A percentile compares a stretch with the other conserved stretches of the same genome.
Conservation (phyloP, 208 protist genomes). For the Phytomonas sp. region DNA sequence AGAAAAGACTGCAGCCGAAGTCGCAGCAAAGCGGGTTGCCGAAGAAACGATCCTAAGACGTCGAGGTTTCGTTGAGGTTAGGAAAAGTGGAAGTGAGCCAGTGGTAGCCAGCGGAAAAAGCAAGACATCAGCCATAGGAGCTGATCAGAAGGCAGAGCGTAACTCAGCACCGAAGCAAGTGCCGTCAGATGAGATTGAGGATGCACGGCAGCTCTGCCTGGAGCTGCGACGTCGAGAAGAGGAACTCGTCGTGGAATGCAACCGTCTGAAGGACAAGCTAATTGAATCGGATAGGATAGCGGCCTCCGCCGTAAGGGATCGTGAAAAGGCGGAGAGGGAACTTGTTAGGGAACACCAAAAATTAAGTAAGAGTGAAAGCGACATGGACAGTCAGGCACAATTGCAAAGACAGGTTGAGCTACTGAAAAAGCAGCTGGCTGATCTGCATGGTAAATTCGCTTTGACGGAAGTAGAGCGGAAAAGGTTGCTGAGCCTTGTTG, state of each 20-base stretch:
- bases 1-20: conserved; percentile 30
- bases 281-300: conserved; percentile 25
- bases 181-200: conserved; percentile 16
- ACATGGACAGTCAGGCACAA: conserved; percentile 5
- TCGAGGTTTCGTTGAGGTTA: conserved; percentile 15
- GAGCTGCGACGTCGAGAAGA: conserved; percentile 23
- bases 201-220: conserved; percentile 7
- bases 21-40: conserved; percentile 22
- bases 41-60: conserved; percentile 32
- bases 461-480: not conserved
- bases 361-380: conserved; percentile 8
- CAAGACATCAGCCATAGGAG: conserved; percentile 15
- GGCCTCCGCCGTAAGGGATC: conserved; percentile 18
- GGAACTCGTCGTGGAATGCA: conserved; percentile 18
- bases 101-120: conserved; percentile 17
- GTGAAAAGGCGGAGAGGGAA: conserved; percentile 23
- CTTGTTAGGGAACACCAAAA: conserved; percentile 17
- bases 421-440: conserved; percentile 19
- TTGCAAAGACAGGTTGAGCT: conserved; percentile 3
- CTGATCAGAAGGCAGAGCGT: conserved; percentile 13
- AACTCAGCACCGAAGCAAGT: conserved; percentile 21
- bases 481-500: not conserved
- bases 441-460: conserved; percentile 10
- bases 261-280: conserved; percentile 24
- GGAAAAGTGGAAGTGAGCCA: conserved; percentile 23